Evolutionary conservation across 768 basidiomycete genomes (phyloP).

Genomic region (Naganishia kalamii): DNA sequence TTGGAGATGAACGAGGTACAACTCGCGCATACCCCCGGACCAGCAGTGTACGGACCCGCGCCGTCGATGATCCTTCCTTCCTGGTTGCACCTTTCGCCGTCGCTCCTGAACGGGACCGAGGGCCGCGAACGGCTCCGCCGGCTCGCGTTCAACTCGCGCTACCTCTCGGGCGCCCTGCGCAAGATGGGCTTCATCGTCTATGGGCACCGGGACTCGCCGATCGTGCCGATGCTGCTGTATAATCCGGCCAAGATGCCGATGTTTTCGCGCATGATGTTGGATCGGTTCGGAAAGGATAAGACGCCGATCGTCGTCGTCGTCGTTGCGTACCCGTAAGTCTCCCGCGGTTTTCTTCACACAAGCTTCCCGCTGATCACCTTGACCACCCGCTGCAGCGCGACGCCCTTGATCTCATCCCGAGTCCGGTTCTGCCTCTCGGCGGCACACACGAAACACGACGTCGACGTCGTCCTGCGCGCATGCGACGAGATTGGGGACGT

Average conservation of each 20-base stretch:
- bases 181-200: constrained; percentile 97
- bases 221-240: constrained; percentile 86
- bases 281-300: constrained; percentile 51
- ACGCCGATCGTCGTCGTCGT: constrained; percentile 83
- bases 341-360: not conserved
- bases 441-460: constrained; percentile 93
- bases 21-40: constrained; percentile 24
- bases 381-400: constrained; percentile 53
- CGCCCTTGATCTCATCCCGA: constrained; percentile 76
- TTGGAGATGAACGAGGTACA: constrained; percentile 33
- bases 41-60: constrained; percentile 56
- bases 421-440: constrained; percentile 92
- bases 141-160: constrained; percentile 90
- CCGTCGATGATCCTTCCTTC: constrained; percentile 60
- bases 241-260: constrained; percentile 88
- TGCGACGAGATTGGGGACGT: constrained; percentile 87
- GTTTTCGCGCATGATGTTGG: constrained; percentile 76
- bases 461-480: constrained; percentile 75
- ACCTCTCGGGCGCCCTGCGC: constrained; percentile 74
- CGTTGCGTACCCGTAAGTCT: constrained; percentile 60
- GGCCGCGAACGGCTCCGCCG: constrained; percentile 74
- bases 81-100: constrained; percentile 70
- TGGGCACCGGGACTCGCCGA: constrained; percentile 82
- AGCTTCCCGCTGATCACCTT: not conserved
- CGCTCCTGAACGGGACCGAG: constrained; percentile 73